Base-by-base conservation (phyloP, 768 basidiomycete species). In the Leccinum uliginosum region DNA sequence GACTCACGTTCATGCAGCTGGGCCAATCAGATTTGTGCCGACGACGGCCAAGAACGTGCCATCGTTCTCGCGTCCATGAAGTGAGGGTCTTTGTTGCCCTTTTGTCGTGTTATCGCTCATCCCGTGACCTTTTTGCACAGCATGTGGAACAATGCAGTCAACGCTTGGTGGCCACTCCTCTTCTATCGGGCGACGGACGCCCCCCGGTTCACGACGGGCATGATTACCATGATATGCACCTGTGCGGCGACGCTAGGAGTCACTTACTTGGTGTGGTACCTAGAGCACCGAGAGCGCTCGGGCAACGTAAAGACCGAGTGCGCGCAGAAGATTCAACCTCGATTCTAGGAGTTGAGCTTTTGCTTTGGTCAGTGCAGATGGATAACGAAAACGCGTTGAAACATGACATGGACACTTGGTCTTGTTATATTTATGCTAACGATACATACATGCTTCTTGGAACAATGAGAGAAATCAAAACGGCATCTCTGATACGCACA, bases 31-130 rank as follows among this genome's bases (percentile, higher is more conserved):
- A 80, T 87, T 51, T 85, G 84, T 56, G 79, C 82, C 26, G 83
- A 87, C 61, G 85, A 91, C 68, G 77, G 84, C 63, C 82, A 85
- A 66, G 84, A 87, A 63, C 80, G 87, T 45, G 81, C 76, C 5
- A 73, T 90, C 40, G 85, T 89, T 3, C 76, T 91, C 15, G 87
- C 84, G 24, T 84, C 83, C 6, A 90, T 91, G 89, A 90, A 90
- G 83, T 84, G 62, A 30, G 74, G 59, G 15, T 53, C 7, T n/a
- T 12, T 27, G 12, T 17, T 34, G 32, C 23, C 14, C 10, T 10
- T 12, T 29, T 30, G 17, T 6, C 4, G 19, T 19, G 29, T 44
- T 26, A 23, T 55, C 40, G 46, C 48, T 58, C 24, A 60, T 14
- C 24, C 6, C 34, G 8, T 21, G 3, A 43, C 10, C 15, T 10